phyloP scores from a whole-genome alignment of 768 basidiomycete genomes.

The Pleurotus sapidus region DNA sequence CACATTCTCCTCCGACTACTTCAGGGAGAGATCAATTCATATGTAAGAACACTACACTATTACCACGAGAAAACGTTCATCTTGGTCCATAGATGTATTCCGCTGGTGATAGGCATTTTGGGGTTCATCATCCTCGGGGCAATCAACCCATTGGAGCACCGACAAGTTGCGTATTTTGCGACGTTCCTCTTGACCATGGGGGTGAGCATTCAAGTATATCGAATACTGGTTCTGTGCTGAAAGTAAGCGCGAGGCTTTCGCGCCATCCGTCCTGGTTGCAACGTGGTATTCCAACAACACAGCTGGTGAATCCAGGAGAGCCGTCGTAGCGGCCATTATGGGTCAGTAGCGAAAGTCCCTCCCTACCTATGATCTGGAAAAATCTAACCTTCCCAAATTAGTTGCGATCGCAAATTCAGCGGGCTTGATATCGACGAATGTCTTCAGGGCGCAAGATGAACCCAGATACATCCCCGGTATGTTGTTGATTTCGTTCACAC shows the following conservation, averaged over 20 bases:
- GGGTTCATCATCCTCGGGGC: constrained; percentile 46
- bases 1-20: constrained; percentile 51
- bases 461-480: constrained; percentile 45
- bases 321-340: constrained; percentile 51
- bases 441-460: constrained; percentile 48
- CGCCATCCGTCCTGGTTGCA: constrained; percentile 43
- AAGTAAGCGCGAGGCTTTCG: constrained; percentile 33
- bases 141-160: constrained; percentile 37
- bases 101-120: constrained; percentile 32
- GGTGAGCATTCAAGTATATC: constrained; percentile 20
- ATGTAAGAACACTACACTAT: constrained; percentile 26
- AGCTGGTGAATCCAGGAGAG: constrained; percentile 43
- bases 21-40: constrained; percentile 48
- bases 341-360: constrained; percentile 21
- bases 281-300: constrained; percentile 50
- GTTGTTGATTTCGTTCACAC: not conserved
- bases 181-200: constrained; percentile 52
- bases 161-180: constrained; percentile 49
- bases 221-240: not conserved
- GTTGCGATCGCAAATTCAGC: constrained; percentile 47
- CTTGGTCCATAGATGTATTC: constrained; percentile 31
- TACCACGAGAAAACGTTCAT: constrained; percentile 3
- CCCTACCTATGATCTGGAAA: not conserved
- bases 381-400: constrained; percentile 11
- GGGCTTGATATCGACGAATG: constrained; percentile 50